Percentiles rank a stretch among this genome's conserved stretches.
phyloP scores from a whole-genome alignment of 2,329 filamentous ascomycete species.

The Exophiala sp. region DNA sequence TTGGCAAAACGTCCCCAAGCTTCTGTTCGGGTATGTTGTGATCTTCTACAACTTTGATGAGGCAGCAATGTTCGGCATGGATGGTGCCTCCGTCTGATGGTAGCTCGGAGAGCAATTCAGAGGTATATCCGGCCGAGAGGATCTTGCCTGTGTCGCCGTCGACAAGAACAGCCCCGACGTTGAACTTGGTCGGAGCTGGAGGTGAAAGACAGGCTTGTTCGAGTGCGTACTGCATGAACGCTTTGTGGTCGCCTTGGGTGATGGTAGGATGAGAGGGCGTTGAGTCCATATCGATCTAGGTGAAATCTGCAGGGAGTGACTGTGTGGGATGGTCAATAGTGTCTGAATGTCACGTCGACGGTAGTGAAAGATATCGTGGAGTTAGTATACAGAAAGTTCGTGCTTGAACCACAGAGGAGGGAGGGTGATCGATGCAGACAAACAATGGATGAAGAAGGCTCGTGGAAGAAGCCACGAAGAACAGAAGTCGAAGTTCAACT shows the following conservation, averaged over 20 bases:
- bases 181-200: slow-evolving; percentile 3
- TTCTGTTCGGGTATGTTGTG: slow-evolving; percentile 36
- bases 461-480: too few relatives aligned
- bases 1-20: slow-evolving; percentile 37
- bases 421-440: too few relatives aligned
- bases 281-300: not conserved
- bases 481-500: too few relatives aligned
- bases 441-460: too few relatives aligned
- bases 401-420: too few relatives aligned
- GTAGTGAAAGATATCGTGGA: too few relatives aligned
- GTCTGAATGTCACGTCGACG: too few relatives aligned
- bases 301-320: too few relatives aligned
- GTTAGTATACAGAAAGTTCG: too few relatives aligned
- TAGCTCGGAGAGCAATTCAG: slow-evolving; percentile 38
- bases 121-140: slow-evolving; percentile 44
- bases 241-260: slow-evolving; percentile 41
- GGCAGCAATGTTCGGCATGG: slow-evolving; percentile 45
- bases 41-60: slow-evolving; percentile 44
- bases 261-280: not conserved
- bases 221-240: slow-evolving; percentile 3
- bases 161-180: slow-evolving; percentile 39
- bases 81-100: slow-evolving; percentile 40
- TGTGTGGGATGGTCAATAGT: too few relatives aligned
- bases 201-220: slow-evolving; percentile 1
- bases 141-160: slow-evolving; percentile 37